A percentile compares a stretch with the other conserved stretches of the same genome.
phyloP scores from a whole-genome alignment of 805 yeast species.

The Candida piceae region DNA sequence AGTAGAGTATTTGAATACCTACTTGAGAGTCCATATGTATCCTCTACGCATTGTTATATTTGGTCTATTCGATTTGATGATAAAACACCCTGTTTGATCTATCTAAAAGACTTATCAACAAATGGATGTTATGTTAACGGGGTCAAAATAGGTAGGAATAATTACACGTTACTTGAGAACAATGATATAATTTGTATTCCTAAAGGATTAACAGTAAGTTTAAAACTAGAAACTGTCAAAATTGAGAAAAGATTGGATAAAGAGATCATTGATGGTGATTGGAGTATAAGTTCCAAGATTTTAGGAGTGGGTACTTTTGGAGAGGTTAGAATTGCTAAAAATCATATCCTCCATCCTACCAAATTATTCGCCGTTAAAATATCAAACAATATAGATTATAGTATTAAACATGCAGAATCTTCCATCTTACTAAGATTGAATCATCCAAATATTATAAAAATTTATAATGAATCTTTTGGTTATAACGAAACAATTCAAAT shows the following conservation, averaged over 20 bases:
- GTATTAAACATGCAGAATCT: slow-evolving; percentile 41
- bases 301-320: slow-evolving; percentile 60
- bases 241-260: too few species aligned
- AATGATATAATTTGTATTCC: slow-evolving; percentile 38
- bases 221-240: slow-evolving; percentile 12
- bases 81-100: slow-evolving; percentile 39
- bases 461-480: slow-evolving; percentile 67
- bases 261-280: slow-evolving; percentile 27
- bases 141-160: slow-evolving; percentile 21
- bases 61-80: slow-evolving; percentile 42
- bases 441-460: slow-evolving; percentile 85
- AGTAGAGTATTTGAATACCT: too few species aligned
- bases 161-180: slow-evolving; percentile 28
- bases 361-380: slow-evolving; percentile 48
- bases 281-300: slow-evolving; percentile 39
- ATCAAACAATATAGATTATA: slow-evolving; percentile 4
- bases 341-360: slow-evolving; percentile 14
- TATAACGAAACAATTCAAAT: slow-evolving; percentile 80
- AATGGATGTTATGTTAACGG: slow-evolving; percentile 49
- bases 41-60: slow-evolving; percentile 40
- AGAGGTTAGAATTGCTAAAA: slow-evolving; percentile 37
- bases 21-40: slow-evolving; percentile 39
- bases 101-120: slow-evolving; percentile 44
- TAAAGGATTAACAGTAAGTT: slow-evolving; percentile 19
- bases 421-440: slow-evolving; percentile 56